Percentiles rank a stretch among this genome's conserved stretches.
phyloP scores from a whole-genome alignment of 225 moss, liverwort and hornwort species.

The Sphagnum tenellum region DNA sequence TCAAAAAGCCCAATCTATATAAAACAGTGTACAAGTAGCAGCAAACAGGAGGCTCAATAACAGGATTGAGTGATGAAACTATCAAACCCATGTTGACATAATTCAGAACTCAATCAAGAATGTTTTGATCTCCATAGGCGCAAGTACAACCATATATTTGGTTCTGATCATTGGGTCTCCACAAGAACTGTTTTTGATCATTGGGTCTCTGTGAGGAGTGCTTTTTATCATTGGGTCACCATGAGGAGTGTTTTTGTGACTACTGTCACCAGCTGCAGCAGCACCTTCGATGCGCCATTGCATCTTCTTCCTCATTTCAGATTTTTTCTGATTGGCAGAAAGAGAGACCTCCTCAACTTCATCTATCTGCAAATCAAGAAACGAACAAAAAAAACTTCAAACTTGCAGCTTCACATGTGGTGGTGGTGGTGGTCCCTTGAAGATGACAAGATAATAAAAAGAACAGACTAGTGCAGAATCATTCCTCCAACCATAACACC shows the following conservation, averaged over 20 bases:
- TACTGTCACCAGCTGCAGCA: not conserved
- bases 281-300: constrained; percentile 60
- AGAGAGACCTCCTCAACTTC: constrained; percentile 63
- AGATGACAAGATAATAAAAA: no score
- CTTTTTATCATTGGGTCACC: constrained; percentile 34
- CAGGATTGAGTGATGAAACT: no score
- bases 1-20: no score
- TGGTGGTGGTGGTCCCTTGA: no score
- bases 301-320: constrained; percentile 37
- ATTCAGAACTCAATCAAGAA: constrained; percentile 30
- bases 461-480: no score
- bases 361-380: constrained; percentile 39
- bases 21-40: no score
- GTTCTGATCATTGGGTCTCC: no score
- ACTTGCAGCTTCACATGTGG: no score
- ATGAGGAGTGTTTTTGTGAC: constrained; percentile 23
- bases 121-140: constrained; percentile 90
- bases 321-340: constrained; percentile 70
- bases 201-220: constrained; percentile 45
- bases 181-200: constrained; percentile 9
- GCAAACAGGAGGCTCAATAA: no score
- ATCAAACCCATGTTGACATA: no score
- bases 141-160: constrained; percentile 48
- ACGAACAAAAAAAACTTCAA: no score
- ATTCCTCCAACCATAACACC: no score